Conservation (phyloP, 352 stramenopile species). For the Phytophthora syringae region DNA sequence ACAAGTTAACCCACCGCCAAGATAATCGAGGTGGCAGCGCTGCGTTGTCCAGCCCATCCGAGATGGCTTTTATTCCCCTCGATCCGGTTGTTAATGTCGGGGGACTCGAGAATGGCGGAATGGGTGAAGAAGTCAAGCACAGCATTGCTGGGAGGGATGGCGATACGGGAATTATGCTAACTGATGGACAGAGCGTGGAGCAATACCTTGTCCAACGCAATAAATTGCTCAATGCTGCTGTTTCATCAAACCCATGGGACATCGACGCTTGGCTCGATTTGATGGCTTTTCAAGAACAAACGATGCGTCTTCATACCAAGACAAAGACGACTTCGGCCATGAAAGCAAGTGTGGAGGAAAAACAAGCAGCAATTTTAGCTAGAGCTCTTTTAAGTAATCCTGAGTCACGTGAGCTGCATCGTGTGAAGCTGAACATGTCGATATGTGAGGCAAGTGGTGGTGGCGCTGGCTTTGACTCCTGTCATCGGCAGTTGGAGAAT, state of each 20-base stretch:
- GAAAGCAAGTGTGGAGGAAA: constrained; percentile 54
- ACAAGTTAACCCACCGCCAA: constrained; percentile 1
- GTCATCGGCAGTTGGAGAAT: constrained; percentile 48
- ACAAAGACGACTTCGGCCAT: constrained; percentile 25
- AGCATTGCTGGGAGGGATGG: constrained; percentile 5
- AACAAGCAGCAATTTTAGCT: constrained; percentile 67
- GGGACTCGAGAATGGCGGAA: not conserved
- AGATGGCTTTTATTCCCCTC: constrained; percentile 70
- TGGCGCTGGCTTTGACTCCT: constrained; percentile 38
- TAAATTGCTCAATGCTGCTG: constrained; percentile 52
- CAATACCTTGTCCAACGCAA: constrained; percentile 62
- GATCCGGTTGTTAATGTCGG: constrained; percentile 50
- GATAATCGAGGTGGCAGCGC: not conserved
- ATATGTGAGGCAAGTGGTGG: constrained; percentile 19
- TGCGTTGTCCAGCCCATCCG: constrained; percentile 7
- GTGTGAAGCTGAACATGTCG: constrained; percentile 60
- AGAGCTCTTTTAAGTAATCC: constrained; percentile 65
- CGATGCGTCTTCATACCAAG: constrained; percentile 42
- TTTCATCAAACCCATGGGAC: constrained; percentile 48
- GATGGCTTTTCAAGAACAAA: constrained; percentile 79
- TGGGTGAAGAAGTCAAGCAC: not conserved
- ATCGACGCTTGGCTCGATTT: constrained; percentile 71
- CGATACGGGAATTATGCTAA: constrained; percentile 48
- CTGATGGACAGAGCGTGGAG: constrained; percentile 71
- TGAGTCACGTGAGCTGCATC: constrained; percentile 46